Percentiles rank a stretch among this genome's conserved stretches.
Conservation (phyloP, 257 asterid species). For the Solanum gracilifrons region DNA sequence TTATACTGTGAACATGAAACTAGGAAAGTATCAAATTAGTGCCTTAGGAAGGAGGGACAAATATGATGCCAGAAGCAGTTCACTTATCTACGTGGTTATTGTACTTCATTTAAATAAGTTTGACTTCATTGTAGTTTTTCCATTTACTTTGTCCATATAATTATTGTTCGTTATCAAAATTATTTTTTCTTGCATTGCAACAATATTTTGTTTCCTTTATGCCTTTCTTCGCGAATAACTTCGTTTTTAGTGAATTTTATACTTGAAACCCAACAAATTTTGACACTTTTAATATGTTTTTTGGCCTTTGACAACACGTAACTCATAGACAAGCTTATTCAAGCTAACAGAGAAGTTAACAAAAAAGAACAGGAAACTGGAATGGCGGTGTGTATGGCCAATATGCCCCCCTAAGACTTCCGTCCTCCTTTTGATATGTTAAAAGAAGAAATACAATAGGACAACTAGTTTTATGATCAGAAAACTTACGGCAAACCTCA, state of each 20-base stretch:
- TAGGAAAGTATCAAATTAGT: background rate
- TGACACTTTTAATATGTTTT: background rate
- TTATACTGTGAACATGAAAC: background rate
- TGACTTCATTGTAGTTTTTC: background rate
- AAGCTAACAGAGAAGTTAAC: background rate
- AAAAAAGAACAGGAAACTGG: background rate
- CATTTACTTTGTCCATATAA: background rate
- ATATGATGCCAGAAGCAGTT: background rate
- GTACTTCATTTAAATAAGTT: background rate
- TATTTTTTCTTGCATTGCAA: background rate
- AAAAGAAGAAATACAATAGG: background rate
- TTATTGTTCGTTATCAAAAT: background rate
- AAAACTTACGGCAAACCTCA: constrained; percentile 2
- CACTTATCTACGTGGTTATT: background rate
- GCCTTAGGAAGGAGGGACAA: background rate
- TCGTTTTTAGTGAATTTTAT: background rate
- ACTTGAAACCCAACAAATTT: background rate
- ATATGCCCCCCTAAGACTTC: background rate
- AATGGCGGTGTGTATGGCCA: background rate
- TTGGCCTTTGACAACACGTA: background rate
- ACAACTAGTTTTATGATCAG: background rate
- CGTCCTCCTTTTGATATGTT: background rate
- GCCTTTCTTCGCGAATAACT: background rate
- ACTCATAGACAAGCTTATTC: background rate
- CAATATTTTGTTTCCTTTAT: background rate